Conservation (phyloP, 495 filamentous ascomycete genomes). For the Entonaema liquescens region DNA sequence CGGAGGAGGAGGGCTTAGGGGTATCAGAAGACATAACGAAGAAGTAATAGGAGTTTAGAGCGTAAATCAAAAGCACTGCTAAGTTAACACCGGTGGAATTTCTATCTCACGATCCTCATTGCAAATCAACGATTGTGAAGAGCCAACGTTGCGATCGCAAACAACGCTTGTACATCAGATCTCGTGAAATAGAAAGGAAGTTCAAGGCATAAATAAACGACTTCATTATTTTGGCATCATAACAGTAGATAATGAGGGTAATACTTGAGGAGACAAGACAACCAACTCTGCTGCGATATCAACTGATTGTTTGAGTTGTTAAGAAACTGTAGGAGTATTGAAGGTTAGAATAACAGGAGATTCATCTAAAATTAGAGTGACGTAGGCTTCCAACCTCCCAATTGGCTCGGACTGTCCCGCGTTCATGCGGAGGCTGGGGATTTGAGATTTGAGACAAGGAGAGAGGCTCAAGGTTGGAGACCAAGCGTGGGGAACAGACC, state of each 20-base stretch:
- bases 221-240: not conserved
- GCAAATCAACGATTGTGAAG: not conserved
- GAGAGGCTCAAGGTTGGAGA: constrained; percentile 2
- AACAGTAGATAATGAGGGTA: not conserved
- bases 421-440: constrained; percentile 9
- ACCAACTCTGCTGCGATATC: not conserved
- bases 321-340: not conserved
- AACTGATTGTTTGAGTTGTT: not conserved
- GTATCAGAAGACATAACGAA: constrained; percentile 30
- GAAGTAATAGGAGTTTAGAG: not conserved
- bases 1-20: not conserved
- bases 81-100: not conserved
- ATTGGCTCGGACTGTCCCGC: constrained; percentile 31
- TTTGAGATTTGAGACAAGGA: not conserved
- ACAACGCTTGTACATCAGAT: not conserved
- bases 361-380: constrained; percentile 15
- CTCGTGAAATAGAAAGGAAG: not conserved
- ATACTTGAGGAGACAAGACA: not conserved
- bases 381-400: not conserved
- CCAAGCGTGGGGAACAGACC: not conserved
- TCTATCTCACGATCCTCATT: not conserved
- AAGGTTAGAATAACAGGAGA: not conserved
- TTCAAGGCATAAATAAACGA: not conserved
- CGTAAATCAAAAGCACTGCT: not conserved
- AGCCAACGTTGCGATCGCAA: not conserved